These are phyloP conservation scores for Rhizopogon rudus DNA, from an alignment of 768 basidiomycete genomes.

Conservation along the genomic window DNA sequence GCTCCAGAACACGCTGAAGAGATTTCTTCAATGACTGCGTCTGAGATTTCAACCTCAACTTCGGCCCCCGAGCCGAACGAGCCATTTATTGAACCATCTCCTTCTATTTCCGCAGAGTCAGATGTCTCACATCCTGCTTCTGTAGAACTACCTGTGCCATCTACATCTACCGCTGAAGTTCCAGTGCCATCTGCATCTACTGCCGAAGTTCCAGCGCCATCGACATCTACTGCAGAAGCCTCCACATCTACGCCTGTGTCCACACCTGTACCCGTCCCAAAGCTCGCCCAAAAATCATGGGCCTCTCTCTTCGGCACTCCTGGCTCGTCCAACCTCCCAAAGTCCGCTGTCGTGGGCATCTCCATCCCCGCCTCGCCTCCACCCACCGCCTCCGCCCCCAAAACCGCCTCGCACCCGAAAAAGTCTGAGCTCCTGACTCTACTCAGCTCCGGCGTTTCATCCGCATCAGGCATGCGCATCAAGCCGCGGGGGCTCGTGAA, in stretches of 20 bases:
- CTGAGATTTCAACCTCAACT: not conserved
- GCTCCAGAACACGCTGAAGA: slow-evolving; percentile 11
- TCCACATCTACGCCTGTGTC: not conserved
- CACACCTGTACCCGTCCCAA: slow-evolving; percentile 16
- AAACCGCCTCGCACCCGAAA: slow-evolving; percentile 30
- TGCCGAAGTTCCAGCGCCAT: not conserved
- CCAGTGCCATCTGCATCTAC: not conserved
- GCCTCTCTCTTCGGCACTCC: slow-evolving; percentile 62
- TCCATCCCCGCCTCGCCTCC: slow-evolving; percentile 55
- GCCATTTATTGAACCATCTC: not conserved
- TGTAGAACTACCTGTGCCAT: slow-evolving; percentile 4
- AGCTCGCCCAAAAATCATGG: slow-evolving; percentile 63
- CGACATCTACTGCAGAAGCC: not conserved
- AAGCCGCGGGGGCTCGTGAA: slow-evolving; percentile 84
- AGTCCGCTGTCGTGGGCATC: slow-evolving; percentile 67
- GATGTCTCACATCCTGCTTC: slow-evolving; percentile 9
- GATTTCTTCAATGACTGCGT: not conserved
- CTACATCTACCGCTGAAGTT: slow-evolving; percentile 1
- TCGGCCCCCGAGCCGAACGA: not conserved
- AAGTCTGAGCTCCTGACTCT: slow-evolving; percentile 50
- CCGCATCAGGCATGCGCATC: slow-evolving; percentile 29
- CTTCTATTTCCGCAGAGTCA: slow-evolving; percentile 6
- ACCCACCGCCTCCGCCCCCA: slow-evolving; percentile 15
- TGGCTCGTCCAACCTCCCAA: slow-evolving; percentile 47
- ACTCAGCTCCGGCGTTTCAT: slow-evolving; percentile 37